Conservation (phyloP, 1,284 basidiomycete genomes). For the Pseudozyma hubeiensis region DNA sequence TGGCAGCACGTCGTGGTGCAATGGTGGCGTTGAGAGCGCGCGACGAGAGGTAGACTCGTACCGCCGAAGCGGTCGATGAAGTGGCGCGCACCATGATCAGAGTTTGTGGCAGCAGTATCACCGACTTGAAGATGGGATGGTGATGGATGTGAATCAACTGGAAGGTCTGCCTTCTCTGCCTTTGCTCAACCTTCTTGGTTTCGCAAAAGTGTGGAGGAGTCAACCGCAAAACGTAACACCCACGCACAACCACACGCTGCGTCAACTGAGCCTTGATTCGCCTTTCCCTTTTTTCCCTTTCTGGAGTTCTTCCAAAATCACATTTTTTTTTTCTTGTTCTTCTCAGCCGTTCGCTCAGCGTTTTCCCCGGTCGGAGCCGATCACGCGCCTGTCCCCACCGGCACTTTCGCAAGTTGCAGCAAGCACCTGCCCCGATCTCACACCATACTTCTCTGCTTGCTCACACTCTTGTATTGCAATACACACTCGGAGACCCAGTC, state of each 20-base stretch:
- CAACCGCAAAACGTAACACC: too few relatives aligned
- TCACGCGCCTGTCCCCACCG: slow-evolving; percentile 8
- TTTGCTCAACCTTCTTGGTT: too few relatives aligned
- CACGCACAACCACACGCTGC: too few relatives aligned
- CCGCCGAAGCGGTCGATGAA: slow-evolving; percentile 1
- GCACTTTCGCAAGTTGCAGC: too few relatives aligned
- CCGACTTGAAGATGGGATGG: too few relatives aligned
- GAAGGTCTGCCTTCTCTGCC: too few relatives aligned
- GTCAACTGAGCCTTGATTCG: neutral
- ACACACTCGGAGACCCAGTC: neutral
- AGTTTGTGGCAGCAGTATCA: neutral
- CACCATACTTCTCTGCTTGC: neutral
- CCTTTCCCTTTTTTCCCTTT: neutral
- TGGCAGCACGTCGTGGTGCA: slow-evolving; percentile 15
- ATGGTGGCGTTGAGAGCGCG: slow-evolving; percentile 21
- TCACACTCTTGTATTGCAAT: neutral
- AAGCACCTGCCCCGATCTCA: slow-evolving; percentile 6
- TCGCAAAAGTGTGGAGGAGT: too few relatives aligned
- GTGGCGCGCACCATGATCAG: slow-evolving; percentile 22
- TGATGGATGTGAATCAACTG: too few relatives aligned
- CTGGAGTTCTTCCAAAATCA: slow-evolving; percentile 13
- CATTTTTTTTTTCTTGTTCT: slow-evolving; percentile 10
- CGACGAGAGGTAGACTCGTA: slow-evolving; percentile 26
- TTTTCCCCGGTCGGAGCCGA: slow-evolving; percentile 20
- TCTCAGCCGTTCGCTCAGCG: slow-evolving; percentile 3